Percentiles rank a stretch among this genome's conserved stretches.
Evolutionary conservation across 495 filamentous ascomycete genomes (phyloP).

Genomic region (Lindgomyces ingoldianus): DNA sequence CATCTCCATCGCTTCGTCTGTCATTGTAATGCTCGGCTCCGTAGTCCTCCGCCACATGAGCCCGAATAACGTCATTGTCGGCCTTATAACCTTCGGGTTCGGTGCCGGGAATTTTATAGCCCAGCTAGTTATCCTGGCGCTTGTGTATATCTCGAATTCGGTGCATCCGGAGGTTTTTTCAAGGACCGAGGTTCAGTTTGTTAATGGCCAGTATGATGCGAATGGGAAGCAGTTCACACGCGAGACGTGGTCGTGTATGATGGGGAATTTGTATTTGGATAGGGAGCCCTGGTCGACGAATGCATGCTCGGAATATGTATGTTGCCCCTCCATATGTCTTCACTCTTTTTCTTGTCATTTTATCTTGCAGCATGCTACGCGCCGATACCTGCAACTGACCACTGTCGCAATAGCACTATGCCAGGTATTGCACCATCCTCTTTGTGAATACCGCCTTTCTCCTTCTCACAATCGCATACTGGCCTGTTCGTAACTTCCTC

Average conservation of each 20-base stretch:
- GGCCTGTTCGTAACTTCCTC: constrained; percentile 2
- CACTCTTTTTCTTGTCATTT: no score
- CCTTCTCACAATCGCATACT: not conserved
- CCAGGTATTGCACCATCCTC: constrained; percentile 4
- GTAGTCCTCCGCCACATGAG: constrained; percentile 2
- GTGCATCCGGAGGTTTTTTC: not conserved
- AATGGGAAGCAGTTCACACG: not conserved
- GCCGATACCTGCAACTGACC: not conserved
- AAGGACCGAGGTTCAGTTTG: not conserved
- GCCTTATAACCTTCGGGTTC: not conserved
- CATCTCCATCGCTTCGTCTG: not conserved
- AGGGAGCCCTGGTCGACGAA: constrained; percentile 9
- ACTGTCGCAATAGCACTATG: constrained; percentile 4
- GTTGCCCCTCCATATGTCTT: not conserved
- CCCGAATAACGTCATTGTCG: constrained; percentile 2
- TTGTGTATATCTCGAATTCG: not conserved
- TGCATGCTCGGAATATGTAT: constrained; percentile 17
- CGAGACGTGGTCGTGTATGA: constrained; percentile 5
- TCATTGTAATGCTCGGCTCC: constrained; percentile 6
- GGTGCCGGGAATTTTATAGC: not conserved
- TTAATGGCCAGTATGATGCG: constrained; percentile 1
- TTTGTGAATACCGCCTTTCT: not conserved
- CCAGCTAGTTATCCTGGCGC: constrained; percentile 1
- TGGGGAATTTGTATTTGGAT: constrained; percentile 7
- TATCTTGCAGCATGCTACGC: not conserved